Conservation (phyloP, 2,329 filamentous ascomycete species). For the Sclerotinia spermophila region DNA sequence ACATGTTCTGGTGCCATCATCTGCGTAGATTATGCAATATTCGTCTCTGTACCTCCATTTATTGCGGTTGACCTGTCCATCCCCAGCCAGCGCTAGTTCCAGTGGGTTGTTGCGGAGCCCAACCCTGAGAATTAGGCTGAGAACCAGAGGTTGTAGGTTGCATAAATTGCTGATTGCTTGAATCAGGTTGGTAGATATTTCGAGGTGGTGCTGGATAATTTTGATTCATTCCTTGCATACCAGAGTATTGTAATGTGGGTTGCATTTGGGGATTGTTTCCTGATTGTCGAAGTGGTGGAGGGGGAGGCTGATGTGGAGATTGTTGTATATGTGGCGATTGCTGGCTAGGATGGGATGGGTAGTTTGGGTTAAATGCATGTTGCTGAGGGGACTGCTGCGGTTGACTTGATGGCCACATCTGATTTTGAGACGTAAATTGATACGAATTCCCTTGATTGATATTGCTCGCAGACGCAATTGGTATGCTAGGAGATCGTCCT, state of each 20-base stretch:
- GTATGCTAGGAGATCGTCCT: conserved; percentile 60
- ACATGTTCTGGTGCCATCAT: conserved; percentile 25
- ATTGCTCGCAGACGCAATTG: conserved; percentile 52
- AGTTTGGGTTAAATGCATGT: conserved; percentile 18
- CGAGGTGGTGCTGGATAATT: conserved; percentile 53
- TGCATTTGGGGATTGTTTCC: conserved; percentile 54
- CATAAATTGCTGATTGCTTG: conserved; percentile 65
- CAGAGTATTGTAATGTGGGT: conserved; percentile 58
- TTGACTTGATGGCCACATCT: conserved; percentile 61
- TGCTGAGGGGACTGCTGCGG: conserved; percentile 63
- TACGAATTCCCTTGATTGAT: conserved; percentile 51
- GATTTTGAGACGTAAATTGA: conserved; percentile 58
- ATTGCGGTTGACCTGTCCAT: conserved; percentile 35
- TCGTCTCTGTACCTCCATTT: not conserved
- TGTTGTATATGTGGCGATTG: conserved; percentile 55
- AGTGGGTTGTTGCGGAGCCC: conserved; percentile 35
- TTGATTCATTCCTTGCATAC: conserved; percentile 59
- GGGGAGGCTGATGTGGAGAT: conserved; percentile 51
- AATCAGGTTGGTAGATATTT: conserved; percentile 56
- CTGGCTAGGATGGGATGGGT: conserved; percentile 15
- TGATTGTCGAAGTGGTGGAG: conserved; percentile 58
- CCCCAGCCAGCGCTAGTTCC: conserved; percentile 33
- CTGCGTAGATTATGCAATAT: conserved; percentile 25
- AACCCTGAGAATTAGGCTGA: conserved; percentile 35
- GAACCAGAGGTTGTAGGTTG: conserved; percentile 50